Base-by-base conservation (phyloP, 768 basidiomycete species). In the Suillus occidentalis region DNA sequence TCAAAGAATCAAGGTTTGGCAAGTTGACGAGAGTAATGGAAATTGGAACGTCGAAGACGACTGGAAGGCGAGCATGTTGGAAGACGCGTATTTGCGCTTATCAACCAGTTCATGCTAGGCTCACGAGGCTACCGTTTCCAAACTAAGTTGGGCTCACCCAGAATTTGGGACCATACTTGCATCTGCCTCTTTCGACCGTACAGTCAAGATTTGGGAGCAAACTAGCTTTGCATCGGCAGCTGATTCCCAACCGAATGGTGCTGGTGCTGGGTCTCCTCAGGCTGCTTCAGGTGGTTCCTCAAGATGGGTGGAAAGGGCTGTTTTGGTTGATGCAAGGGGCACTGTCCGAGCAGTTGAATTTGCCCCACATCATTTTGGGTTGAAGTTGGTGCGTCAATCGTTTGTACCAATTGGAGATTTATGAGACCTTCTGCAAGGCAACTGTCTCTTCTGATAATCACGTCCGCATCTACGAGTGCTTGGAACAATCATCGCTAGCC, bases 131-230 rank as follows among this genome's bases (percentile, higher is more conserved):
- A 88, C 96, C 0, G 83, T 97, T 43, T 87, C 94, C 9, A 89
- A 85, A 74, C 70, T 97, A 16, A 85, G 86, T 61, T 99, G 95
- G 92, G 94, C 94, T 1, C 95, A 96, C 72, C 95, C 97, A 6
- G 90, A 95, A 75, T 95, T 95, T 65, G 96, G 95, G 5, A 85
- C 88, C 2, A 85, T 97, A 61, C 81, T 99, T 63, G 94, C 94
- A 0, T 93, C 92, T 4, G 86, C 88, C 6, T 94, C 91, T 2
- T 95, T 95, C 71, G 97, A 98, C 77, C 85, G 96, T 31, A 92
- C 92, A 0, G 92, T 95, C 63, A 93, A 96, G 76, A 85, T 99
- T 18, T 98, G 95, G 95, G 93, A 96, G 73, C 87, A 92, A 76
- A 79, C 78, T 0, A 68, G 74, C 13, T 73, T 75, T 55, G 65